Conservation (phyloP, 306 rosid genomes). For the Prunus persica region Prunus_persica_NCBIv2 NC_034014.1:29298501-29299000, state of each 20-base stretch:
- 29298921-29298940: conserved; percentile 14
- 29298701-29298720: conserved; percentile 19
- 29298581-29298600: conserved; percentile 80
- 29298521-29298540: conserved; percentile 92
- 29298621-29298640: conserved; percentile 39
- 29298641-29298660: conserved; percentile 48
- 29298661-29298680: conserved; percentile 20
- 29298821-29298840: conserved; percentile 83
- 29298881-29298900: conserved; percentile 26
- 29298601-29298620: conserved; percentile 86
- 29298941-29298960: conserved; percentile 90
- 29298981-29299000: conserved; percentile 65
- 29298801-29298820: conserved; percentile 87
- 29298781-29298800: conserved; percentile 92
- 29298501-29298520: conserved; percentile 60
- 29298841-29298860: conserved; percentile 79
- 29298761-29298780: conserved; percentile 51
- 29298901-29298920: conserved; percentile 13
- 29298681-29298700: conserved; percentile 24
- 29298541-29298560: conserved; percentile 81
- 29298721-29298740: conserved; percentile 55
- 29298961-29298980: conserved; percentile 94
- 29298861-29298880: conserved; percentile 57
- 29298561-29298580: conserved; percentile 68
- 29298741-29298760: conserved; percentile 42